A percentile compares a stretch with the other conserved stretches of the same genome.
These are phyloP conservation scores for Terfezia boudieri DNA, from an alignment of 495 filamentous ascomycete genomes.

Conservation along the genomic window DNA sequence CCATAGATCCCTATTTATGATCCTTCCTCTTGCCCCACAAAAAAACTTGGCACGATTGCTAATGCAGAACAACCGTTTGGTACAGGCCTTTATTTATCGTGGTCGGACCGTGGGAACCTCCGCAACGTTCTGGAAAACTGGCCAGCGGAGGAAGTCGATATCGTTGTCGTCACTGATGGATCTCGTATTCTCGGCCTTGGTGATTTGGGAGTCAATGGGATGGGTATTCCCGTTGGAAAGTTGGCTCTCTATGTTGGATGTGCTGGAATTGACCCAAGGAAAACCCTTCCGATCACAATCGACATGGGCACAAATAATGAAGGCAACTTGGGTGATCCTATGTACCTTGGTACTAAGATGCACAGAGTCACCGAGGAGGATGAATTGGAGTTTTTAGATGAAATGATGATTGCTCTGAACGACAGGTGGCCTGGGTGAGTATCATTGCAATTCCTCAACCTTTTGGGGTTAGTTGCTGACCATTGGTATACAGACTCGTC, in stretches of 20 bases:
- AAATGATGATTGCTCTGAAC: slow-evolving; percentile 80
- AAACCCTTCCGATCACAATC: slow-evolving; percentile 75
- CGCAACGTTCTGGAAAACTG: slow-evolving; percentile 51
- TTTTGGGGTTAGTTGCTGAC: background rate
- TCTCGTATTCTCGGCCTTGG: slow-evolving; percentile 90
- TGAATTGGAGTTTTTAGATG: slow-evolving; percentile 85
- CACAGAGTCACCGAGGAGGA: slow-evolving; percentile 61
- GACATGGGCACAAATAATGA: slow-evolving; percentile 87
- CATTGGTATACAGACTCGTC: slow-evolving; percentile 38
- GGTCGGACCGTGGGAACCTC: slow-evolving; percentile 50
- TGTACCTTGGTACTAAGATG: slow-evolving; percentile 76
- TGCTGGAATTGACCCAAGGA: slow-evolving; percentile 80
- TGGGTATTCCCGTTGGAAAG: slow-evolving; percentile 95
- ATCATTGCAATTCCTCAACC: background rate
- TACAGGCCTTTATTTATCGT: slow-evolving; percentile 51
- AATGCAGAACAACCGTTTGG: no score
- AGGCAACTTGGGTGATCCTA: slow-evolving; percentile 63
- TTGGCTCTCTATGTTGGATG: slow-evolving; percentile 86
- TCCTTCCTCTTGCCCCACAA: background rate
- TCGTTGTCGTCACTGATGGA: slow-evolving; percentile 91
- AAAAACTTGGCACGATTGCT: background rate
- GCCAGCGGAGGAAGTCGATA: slow-evolving; percentile 57
- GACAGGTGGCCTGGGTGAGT: slow-evolving; percentile 59
- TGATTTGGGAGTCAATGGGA: slow-evolving; percentile 89
- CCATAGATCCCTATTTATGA: slow-evolving; percentile 5